Evolutionary conservation across 106 monocot genomes (phyloP), one percentile per base, ranked within the genome.

Genomic region (Platanthera guangdongensis): DNA sequence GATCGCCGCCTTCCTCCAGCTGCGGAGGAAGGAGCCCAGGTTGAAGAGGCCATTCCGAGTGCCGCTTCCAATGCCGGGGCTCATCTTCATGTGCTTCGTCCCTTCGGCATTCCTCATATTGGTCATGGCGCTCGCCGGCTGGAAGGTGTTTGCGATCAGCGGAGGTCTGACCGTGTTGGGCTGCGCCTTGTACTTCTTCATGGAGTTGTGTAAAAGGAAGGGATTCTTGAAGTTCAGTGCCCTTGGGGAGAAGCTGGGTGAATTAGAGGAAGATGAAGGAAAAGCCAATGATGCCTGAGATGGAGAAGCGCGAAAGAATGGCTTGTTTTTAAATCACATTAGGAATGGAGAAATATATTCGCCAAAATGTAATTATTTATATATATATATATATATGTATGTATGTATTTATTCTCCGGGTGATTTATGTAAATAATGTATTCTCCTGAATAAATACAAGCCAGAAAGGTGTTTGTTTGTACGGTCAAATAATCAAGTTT

Each of bases 21-120:
- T 95, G 5, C 63, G 92, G 16, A 67, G 74, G 64, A 88, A 82
- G 76, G 67, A 79, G 57, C 92, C 92, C 11, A 73, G 18, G 15
- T 84, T 93, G 22, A 87, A 86, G 64, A 87, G 93, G 60, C 92
- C 95, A 0, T 95, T 79, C 53, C 81, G 83, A 5, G 88, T 95
- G 18, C 95, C 95, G 4, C 16, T 95, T 65, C 47, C 76, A 6
- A 47, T 87, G 9, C 81, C 83, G 0, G 83, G 81, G 12, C 86
- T 95, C 9, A 39, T 80, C 18, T n/a, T 74, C 80, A 82, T 95
- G 88, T 95, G 90, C 80, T 21, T 82, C 50, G 78, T 95, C 8
- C 92, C 95, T 3, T 84, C 95, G 9, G 90, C 9, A 5, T 90
- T 95, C 71, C 77, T 95, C 50, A 50, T 88, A 14, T 84, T 84